Evolutionary conservation across 345 rosid genomes (phyloP), one percentile per base, ranked within the genome.

Genomic region (Pseudoturritis turrita): DNA sequence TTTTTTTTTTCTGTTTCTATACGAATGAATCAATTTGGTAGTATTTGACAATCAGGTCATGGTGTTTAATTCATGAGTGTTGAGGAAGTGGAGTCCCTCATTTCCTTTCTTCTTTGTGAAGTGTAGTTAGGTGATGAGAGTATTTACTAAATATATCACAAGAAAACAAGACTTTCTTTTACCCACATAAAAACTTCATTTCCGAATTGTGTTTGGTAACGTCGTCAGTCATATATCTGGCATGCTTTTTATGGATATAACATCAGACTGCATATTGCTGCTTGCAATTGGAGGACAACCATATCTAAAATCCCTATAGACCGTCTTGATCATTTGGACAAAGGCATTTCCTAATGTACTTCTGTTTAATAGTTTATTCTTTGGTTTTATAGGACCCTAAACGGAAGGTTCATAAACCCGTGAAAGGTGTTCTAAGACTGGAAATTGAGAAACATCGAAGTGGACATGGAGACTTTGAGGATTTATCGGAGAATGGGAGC

Each of bases 391-490:
- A 95, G 99, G 99, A 95, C 82, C 94, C 96, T 26, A 95, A 88
- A 72, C 85, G 86, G 65, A 91, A 91, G 81, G 92, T 87, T 79
- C 97, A 95, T 75, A 95, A 91, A 76, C 98, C 96, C 45, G 99
- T 95, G 44, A 88, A 86, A 82, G 99, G 98, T 62, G 74, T 89
- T 82, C 81, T 95, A 56, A 83, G 87, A 76, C 83, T 95, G 74
- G 96, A 89, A 86, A 95, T 95, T 78, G 99, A 91, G 86, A 94
- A 91, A 82, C 96, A 91, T 67, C 91, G 82, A 77, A 82, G 86
- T 41, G 81, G 78, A 58, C 86, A 74, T 33, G 79, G 85, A 67
- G 98, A 91, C 67, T 68, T 83, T 69, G 99, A 89, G 72, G 88
- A 89, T 80, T 40, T 84, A 51, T 91, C 96, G 39, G 99, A 91